phyloP scores from a whole-genome alignment of 192 early-diverging fungal genomes.

The Ramicandelaber brevisporus region DNA sequence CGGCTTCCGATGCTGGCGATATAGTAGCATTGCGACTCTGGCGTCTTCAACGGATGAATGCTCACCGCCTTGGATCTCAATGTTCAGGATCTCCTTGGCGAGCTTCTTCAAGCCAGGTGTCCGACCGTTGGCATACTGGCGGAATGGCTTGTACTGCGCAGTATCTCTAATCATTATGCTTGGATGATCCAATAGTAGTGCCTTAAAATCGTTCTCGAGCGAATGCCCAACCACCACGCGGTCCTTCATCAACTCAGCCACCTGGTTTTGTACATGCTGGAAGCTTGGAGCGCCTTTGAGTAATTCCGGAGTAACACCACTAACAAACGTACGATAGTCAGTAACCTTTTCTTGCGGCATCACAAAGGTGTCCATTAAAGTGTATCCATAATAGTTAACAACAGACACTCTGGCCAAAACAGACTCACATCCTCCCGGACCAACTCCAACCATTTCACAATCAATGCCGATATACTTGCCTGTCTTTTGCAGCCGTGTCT shows the following conservation, averaged over 20 bases:
- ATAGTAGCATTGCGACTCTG: slow-evolving; percentile 66
- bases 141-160: slow-evolving; percentile 45
- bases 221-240: slow-evolving; percentile 81
- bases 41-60: slow-evolving; percentile 87
- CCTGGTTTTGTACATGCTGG: slow-evolving; percentile 47
- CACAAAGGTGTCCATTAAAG: slow-evolving; percentile 67
- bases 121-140: slow-evolving; percentile 28
- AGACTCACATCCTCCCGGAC: slow-evolving; percentile 54
- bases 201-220: slow-evolving; percentile 64
- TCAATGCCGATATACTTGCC: slow-evolving; percentile 90
- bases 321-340: slow-evolving; percentile 78
- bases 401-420: slow-evolving; percentile 73
- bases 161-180: slow-evolving; percentile 58
- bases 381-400: slow-evolving; percentile 81
- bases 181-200: slow-evolving; percentile 62
- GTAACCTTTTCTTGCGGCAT: slow-evolving; percentile 57
- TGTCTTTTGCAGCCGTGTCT: background rate
- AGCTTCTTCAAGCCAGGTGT: slow-evolving; percentile 47
- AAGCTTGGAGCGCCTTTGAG: slow-evolving; percentile 40
- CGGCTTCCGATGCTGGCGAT: slow-evolving; percentile 47
- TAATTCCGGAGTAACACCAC: slow-evolving; percentile 65
- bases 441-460: slow-evolving; percentile 99
- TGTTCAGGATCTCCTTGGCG: slow-evolving; percentile 39
- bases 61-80: slow-evolving; percentile 65
- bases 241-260: slow-evolving; percentile 60